Base-by-base conservation (phyloP, 257 asterid species). In the Rhazya stricta region DNA sequence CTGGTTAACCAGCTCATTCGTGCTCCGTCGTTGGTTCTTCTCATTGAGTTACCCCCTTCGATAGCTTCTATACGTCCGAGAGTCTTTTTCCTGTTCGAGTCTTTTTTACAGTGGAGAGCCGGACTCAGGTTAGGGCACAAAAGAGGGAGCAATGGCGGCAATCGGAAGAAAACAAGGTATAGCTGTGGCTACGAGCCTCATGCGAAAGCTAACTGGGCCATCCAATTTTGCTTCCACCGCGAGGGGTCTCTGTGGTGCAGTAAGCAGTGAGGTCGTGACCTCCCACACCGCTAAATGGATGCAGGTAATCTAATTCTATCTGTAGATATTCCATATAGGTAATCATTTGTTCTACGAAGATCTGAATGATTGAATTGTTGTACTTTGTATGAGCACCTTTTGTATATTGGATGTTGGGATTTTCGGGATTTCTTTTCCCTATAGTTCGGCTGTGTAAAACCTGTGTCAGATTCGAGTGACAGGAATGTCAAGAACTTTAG, bases 251-350 rank as follows among this genome's bases (percentile, higher is more conserved):
- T 78, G 89, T 67, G 88, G 84, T 78, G 75, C 79, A 73, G 86
- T 78, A 46, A 42, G 61, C 83, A 80, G 75, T 84, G 94, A 91
- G 79, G 70, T 91, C 81, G 39, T 77, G 78, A 88, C 83, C 79
- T 85, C 97, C 54, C 96, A 91, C 67, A 91, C 97, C 73, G 88
- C 70, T n/a, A 91, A 91, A 71, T 89, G 97, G 97, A 91, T 89
- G 97, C 97, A 91, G 97, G 97, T 91, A 27, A 37, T 4, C 2
- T 29, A 32, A 37, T 36, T 30, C 30, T 67, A 13, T 54, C 67
- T 75, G 15, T 19, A 39, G 8, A 66, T 66, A 9, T 66, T 16
- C 25, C 43, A 8, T 66, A 4, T 5, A 12, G 0, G 27, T 39
- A 25, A 19, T 29, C 60, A 0, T 69, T 69, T 42, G 41, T 42